Evolutionary conservation across 2,329 filamentous ascomycete species (phyloP).

Genomic region (Aspergillus sojae): DNA sequence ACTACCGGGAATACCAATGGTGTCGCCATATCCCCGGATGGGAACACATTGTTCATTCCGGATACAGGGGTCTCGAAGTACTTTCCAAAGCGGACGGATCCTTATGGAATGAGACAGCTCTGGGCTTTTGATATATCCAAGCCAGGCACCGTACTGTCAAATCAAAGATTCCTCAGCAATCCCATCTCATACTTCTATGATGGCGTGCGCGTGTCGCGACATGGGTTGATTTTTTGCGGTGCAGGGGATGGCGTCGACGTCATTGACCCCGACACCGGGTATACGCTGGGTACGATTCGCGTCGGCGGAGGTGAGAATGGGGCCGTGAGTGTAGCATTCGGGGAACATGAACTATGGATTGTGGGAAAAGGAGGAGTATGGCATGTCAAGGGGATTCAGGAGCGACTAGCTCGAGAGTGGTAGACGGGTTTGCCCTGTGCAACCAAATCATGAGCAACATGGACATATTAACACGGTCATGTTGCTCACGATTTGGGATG

Average conservation of each 20-base stretch:
- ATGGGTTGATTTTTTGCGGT: constrained; percentile 16
- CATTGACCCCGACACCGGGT: constrained; percentile 13
- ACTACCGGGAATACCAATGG: constrained; percentile 23
- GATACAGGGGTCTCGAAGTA: constrained; percentile 26
- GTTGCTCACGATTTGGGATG: no score
- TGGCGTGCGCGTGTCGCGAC: constrained; percentile 11
- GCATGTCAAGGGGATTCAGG: constrained; percentile 14
- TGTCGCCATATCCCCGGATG: constrained; percentile 27
- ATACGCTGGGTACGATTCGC: constrained; percentile 14
- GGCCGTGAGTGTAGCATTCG: constrained; percentile 15
- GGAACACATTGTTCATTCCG: constrained; percentile 26
- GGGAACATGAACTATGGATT: constrained; percentile 18
- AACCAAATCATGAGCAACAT: no score
- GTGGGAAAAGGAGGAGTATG: constrained; percentile 17
- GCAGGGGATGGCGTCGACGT: constrained; percentile 18
- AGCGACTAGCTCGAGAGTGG: constrained; percentile 14
- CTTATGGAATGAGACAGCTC: constrained; percentile 10
- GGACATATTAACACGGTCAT: no score
- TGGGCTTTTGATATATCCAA: constrained; percentile 12
- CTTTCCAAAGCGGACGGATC: constrained; percentile 4
- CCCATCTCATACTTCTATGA: constrained; percentile 19
- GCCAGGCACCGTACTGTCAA: constrained; percentile 3
- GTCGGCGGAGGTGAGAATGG: constrained; percentile 17
- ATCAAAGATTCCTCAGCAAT: constrained; percentile 11
- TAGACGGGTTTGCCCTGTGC: neutral